Evolutionary conservation across 352 stramenopile species (phyloP).

Genomic region (Globisporangium recalcitrans): DNA sequence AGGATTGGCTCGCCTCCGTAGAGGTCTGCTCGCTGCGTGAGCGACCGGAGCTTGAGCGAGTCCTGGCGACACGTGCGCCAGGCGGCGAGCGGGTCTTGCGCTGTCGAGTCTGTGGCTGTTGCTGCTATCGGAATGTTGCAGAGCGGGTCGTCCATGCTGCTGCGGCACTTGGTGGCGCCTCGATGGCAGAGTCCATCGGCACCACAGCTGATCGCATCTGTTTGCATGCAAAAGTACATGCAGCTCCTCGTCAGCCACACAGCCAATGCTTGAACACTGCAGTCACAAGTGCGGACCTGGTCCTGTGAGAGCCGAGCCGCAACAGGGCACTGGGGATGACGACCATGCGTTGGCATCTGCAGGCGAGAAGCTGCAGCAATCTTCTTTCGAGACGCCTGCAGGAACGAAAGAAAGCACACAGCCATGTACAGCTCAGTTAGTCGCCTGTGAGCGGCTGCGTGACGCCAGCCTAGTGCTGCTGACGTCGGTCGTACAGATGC

Average conservation of each 20-base stretch:
- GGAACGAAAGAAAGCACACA: background rate
- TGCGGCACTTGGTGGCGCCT: slow-evolving; percentile 19
- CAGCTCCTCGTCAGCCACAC: background rate
- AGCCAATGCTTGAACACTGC: background rate
- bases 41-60: slow-evolving; percentile 21
- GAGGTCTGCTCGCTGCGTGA: slow-evolving; percentile 13
- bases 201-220: slow-evolving; percentile 26
- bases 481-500: background rate
- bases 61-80: slow-evolving; percentile 25
- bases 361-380: slow-evolving; percentile 32
- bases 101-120: background rate
- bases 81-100: background rate
- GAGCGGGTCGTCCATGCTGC: slow-evolving; percentile 32
- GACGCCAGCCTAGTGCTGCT: no score
- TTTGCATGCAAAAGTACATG: background rate
- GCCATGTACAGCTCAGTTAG: background rate
- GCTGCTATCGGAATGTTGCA: slow-evolving; percentile 21
- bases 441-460: background rate
- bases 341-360: background rate
- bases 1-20: slow-evolving; percentile 22
- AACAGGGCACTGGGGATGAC: slow-evolving; percentile 19
- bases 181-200: slow-evolving; percentile 23
- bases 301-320: slow-evolving; percentile 20
- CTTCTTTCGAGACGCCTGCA: slow-evolving; percentile 23
- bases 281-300: slow-evolving; percentile 10